These are phyloP conservation scores for Paramecium sonneborni DNA, from an alignment of 73 alveolate species.

Conservation along the genomic window DNA sequence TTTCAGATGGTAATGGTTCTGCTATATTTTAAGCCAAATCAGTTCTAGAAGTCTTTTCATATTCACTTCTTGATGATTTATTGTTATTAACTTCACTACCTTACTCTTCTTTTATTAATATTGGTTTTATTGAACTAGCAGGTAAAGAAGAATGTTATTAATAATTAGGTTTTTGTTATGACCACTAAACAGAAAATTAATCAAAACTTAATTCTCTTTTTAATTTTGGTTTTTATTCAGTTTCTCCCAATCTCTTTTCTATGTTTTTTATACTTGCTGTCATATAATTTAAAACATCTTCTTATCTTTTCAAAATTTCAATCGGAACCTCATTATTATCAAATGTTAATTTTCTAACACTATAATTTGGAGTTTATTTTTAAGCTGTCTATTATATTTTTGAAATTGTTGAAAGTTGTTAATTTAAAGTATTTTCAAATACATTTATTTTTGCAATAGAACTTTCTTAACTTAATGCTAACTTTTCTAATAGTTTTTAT, in stretches of 20 bases:
- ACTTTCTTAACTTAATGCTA: constrained; percentile 14
- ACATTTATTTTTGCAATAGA: constrained; percentile 8
- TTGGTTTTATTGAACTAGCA: background rate
- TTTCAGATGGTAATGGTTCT: background rate
- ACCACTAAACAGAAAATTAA: background rate
- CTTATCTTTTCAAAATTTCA: constrained; percentile 16
- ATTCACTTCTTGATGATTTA: background rate
- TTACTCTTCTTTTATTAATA: background rate
- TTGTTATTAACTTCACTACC: background rate
- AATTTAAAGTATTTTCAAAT: constrained; percentile 9
- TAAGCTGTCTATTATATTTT: background rate
- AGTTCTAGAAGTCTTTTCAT: background rate
- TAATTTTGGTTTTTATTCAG: constrained; percentile 12
- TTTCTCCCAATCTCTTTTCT: constrained; percentile 12
- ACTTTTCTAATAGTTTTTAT: background rate
- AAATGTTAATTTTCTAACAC: background rate
- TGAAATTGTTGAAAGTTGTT: background rate
- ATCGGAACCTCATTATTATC: background rate
- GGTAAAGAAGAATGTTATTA: background rate
- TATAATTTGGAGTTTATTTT: constrained; percentile 3
- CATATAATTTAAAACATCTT: background rate
- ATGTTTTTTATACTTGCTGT: constrained; percentile 15
- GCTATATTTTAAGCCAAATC: constrained; percentile 30
- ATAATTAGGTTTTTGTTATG: background rate
- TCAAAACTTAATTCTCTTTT: constrained; percentile 44